Base-by-base conservation (phyloP, 2,329 filamentous ascomycete species). In the Blastomyces percursus region DNA sequence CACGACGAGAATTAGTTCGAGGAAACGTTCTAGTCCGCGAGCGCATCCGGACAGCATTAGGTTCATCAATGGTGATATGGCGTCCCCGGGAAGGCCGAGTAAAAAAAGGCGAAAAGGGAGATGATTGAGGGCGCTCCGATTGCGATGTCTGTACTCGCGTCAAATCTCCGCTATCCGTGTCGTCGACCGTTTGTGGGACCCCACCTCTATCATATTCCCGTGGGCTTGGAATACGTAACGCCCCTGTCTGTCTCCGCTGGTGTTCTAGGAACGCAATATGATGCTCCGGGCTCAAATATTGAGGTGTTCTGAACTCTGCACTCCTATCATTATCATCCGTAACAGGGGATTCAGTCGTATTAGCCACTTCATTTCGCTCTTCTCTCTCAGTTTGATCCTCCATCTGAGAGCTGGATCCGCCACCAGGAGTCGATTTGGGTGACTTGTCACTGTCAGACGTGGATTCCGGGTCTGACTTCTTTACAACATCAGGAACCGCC, bases 181-280 rank as follows among this genome's bases (percentile, higher is more conserved):
- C 59, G 1, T 60, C 59, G 12, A 89, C 72, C 24, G 80, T 76
- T 67, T 86, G 77, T 3, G 92, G 92, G 11, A 86, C 80, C 64
- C 90, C 82, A 32, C 93, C 94, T 59, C 85, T 84, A 69, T 99
- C 94, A 58, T 88, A 92, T 71, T 97, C 94, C 68, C 92, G 82
- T 0, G 94, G 94, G 24, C 92, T 92, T 0, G 94, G 94, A 69
- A 99, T 97, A 50, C 91, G 87, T 52, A 97, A 78, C 0, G 91
- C 85, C 42, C 86, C 86, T 61, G 85, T 87, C 62, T 89, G 86
- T 65, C 86, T 85, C 46, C 91, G 84, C 73, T 96, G 93, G 40
- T 88, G 87, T 73, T 96, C 86, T 16, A 96, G 74, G 69, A 97
- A 94, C 6, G 89, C 89, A 70, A 96, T 95, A 70, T 96, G 90